Percentiles rank a stretch among this genome's conserved stretches.
phyloP scores from a whole-genome alignment of 495 filamentous ascomycete genomes.

The Penicillium fimorum region DNA sequence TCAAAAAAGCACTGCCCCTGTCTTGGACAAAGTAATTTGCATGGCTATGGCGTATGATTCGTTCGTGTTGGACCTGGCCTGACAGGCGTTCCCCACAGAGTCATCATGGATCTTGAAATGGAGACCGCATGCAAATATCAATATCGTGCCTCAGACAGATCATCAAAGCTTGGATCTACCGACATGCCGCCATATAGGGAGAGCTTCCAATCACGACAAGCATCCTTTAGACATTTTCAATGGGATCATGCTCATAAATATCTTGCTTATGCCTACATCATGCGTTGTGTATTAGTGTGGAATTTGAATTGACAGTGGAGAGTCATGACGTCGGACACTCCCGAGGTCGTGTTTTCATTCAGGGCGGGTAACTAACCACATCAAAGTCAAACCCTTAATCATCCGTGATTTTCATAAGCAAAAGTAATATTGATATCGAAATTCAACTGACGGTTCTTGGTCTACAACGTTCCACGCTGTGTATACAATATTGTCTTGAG shows the following conservation, averaged over 20 bases:
- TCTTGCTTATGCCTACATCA: not conserved
- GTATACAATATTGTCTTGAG: not conserved
- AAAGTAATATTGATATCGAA: not conserved
- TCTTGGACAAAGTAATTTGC: not conserved
- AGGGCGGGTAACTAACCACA: not conserved
- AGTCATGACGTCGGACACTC: conserved; percentile 11
- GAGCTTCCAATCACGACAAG: not conserved
- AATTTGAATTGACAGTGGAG: not conserved
- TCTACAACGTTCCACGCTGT: not conserved
- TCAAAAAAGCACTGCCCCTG: conserved; percentile 3
- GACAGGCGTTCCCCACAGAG: not conserved
- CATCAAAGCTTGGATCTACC: not conserved
- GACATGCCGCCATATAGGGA: not conserved
- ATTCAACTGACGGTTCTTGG: not conserved
- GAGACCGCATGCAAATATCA: not conserved
- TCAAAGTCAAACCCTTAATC: not conserved
- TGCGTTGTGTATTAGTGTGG: not conserved
- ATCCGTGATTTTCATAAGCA: not conserved
- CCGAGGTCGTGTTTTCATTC: not conserved
- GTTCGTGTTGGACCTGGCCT: not conserved
- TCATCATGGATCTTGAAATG: conserved; percentile 6
- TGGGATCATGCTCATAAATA: not conserved
- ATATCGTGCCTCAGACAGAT: not conserved
- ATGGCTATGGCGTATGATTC: not conserved
- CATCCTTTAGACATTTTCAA: not conserved